Percentiles rank a stretch among this genome's conserved stretches.
Conservation (phyloP, 768 basidiomycete genomes). For the Termitomyces titanicus region DNA sequence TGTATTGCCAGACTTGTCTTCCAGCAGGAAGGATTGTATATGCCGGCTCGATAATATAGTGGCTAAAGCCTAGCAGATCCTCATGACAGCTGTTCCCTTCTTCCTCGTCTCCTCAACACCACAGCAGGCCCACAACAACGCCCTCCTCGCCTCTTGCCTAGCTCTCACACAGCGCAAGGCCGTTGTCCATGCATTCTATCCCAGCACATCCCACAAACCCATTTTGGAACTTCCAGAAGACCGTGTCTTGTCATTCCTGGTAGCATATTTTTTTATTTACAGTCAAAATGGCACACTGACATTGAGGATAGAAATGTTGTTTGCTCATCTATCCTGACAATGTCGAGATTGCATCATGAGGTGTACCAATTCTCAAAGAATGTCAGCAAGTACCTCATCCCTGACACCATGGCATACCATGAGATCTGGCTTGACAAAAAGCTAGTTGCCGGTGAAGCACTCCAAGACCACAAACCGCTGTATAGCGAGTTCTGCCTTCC, state of each 20-base stretch:
- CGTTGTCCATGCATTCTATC: constrained; percentile 82
- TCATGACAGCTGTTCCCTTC: constrained; percentile 80
- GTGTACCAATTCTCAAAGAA: constrained; percentile 82
- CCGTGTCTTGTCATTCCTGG: constrained; percentile 57
- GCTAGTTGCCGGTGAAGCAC: constrained; percentile 87
- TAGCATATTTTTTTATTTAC: neutral
- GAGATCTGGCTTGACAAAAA: constrained; percentile 99
- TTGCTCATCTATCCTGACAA: constrained; percentile 84
- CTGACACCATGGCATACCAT: constrained; percentile 90
- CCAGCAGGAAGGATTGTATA: constrained; percentile 56
- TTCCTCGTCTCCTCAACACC: constrained; percentile 74
- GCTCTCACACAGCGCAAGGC: constrained; percentile 67
- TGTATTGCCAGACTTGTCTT: constrained; percentile 83
- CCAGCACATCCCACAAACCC: constrained; percentile 31
- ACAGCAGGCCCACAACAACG: constrained; percentile 88
- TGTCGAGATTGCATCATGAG: constrained; percentile 81
- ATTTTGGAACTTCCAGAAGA: constrained; percentile 56
- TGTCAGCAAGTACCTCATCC: constrained; percentile 84
- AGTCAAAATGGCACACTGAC: neutral
- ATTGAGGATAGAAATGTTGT: constrained; percentile 67
- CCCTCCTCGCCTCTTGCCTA: constrained; percentile 79
- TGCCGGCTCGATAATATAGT: constrained; percentile 50
- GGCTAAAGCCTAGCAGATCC: constrained; percentile 58
- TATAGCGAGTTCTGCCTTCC: constrained; percentile 98
- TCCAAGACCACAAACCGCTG: constrained; percentile 94